Base-by-base conservation (phyloP, 108 stramenopile genomes). In the Pseudonitzschia pungens region DNA sequence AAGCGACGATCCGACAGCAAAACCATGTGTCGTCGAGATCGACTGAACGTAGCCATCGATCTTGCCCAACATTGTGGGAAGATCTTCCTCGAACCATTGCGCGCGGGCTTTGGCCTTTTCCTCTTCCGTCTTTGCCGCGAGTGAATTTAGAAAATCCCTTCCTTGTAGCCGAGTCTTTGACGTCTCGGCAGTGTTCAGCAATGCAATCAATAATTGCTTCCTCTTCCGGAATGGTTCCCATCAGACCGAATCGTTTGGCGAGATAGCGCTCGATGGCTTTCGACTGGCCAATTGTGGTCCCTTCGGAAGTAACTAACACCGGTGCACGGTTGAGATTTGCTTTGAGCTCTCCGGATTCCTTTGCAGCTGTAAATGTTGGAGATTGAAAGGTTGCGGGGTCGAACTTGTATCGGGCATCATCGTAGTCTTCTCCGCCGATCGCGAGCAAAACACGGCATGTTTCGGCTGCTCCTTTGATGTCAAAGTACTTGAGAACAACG, bases 141-240 rank as follows among this genome's bases (percentile, higher is more conserved):
- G 29, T 12, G 71, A 86, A 86, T 54, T 51, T 55, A 0, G 82
- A 83, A 79, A 86, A 86, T 43, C 83, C 83, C 68, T 86, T 86
- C 41, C 41, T 41, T 45, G 65, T 56, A 21, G 73, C 77, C 24
- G 82, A 79, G 59, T 87, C 83, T 60, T 86, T 85, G 43, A 87
- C 83, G 53, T 89, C 88, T 32, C 86, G 79, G 44, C 82, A 83
- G 67, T 89, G 86, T 52, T 89, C 88, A 7, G 86, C 76, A 43
- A 89, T 77, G 70, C 84, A 86, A 76, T 89, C 88, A 21, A 89
- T 82, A 22, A 82, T 59, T 22, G 81, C 85, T 55, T 79, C 85
- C 20, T 86, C 83, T 70, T 79, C 81, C 15, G 66, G 58, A 10
- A 69, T 80, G 26, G 72, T 33, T 11, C 86, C 85, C 85, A 86